phyloP scores from a whole-genome alignment of 1,139 yeast species.

The Yamadazyma triangularis region DNA sequence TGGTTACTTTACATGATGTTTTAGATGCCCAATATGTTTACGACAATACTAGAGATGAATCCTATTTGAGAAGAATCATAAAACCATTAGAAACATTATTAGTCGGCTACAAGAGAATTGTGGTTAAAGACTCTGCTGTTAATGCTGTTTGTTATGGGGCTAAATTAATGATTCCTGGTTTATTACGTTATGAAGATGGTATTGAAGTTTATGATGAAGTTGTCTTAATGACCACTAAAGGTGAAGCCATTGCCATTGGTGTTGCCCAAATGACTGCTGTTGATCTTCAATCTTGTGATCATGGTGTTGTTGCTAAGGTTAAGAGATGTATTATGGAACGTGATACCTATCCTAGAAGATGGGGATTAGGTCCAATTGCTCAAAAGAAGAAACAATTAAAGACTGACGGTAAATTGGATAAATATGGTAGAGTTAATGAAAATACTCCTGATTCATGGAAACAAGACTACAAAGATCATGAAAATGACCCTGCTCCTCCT shows the following conservation, averaged over 20 bases:
- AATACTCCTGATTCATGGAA: constrained; percentile 94
- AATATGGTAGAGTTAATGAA: constrained; percentile 89
- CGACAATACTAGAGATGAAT: constrained; percentile 95
- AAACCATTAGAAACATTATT: constrained; percentile 93
- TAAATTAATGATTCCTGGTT: constrained; percentile 97
- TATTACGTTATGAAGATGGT: constrained; percentile 95
- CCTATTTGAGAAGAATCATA: constrained; percentile 88
- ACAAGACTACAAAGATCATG: constrained; percentile 77
- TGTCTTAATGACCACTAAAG: constrained; percentile 96
- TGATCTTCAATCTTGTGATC: constrained; percentile 94
- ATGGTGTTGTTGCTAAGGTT: constrained; percentile 97
- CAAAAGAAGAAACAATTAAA: constrained; percentile 97
- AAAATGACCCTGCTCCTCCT: constrained; percentile 55
- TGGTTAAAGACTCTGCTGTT: constrained; percentile 97
- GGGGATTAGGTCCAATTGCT: constrained; percentile 99
- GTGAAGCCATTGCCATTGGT: constrained; percentile 99
- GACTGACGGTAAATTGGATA: constrained; percentile 95
- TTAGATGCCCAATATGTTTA: constrained; percentile 97
- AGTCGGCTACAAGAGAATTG: constrained; percentile 94
- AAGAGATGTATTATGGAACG: constrained; percentile 99
- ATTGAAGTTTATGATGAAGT: constrained; percentile 97
- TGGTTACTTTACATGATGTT: constrained; percentile 95
- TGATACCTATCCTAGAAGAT: constrained; percentile 98
- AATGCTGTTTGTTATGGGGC: constrained; percentile 99
- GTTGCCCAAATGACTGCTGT: constrained; percentile 99